A percentile compares a stretch with the other conserved stretches of the same genome.
phyloP scores from a whole-genome alignment of 106 monocot genomes.

The Chionographis japonica region DNA sequence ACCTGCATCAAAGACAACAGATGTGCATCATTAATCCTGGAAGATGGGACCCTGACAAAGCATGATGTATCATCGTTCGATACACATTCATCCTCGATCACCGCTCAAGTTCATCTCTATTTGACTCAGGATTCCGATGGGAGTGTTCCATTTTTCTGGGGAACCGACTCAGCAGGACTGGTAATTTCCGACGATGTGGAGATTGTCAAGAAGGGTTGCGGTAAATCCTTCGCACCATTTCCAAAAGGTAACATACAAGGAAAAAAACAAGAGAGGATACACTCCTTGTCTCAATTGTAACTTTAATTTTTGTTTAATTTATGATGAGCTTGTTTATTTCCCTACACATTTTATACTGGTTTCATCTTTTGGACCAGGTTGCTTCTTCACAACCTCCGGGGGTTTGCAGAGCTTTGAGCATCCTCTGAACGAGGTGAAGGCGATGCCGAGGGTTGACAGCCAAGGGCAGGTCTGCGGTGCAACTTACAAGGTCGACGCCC shows the following conservation, averaged over 20 bases:
- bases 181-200: slow-evolving; percentile 56
- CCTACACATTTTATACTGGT: neutral
- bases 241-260: slow-evolving; percentile 47
- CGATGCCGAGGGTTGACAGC: slow-evolving; percentile 38
- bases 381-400: slow-evolving; percentile 53
- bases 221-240: slow-evolving; percentile 68
- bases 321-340: neutral
- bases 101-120: too few relatives aligned
- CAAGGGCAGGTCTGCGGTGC: slow-evolving; percentile 43
- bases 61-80: too few relatives aligned
- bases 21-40: too few relatives aligned
- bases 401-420: slow-evolving; percentile 72
- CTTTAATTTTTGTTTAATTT: too few relatives aligned
- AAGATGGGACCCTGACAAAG: too few relatives aligned
- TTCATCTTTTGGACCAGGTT: slow-evolving; percentile 28
- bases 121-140: slow-evolving; percentile 33
- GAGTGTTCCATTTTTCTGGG: slow-evolving; percentile 36
- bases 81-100: too few relatives aligned
- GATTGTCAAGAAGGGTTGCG: slow-evolving; percentile 42
- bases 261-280: too few relatives aligned
- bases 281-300: too few relatives aligned
- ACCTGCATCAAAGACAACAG: too few relatives aligned
- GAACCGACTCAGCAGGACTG: slow-evolving; percentile 30
- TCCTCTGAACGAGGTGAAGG: slow-evolving; percentile 36
- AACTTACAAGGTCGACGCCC: slow-evolving; percentile 27